Base-by-base conservation (phyloP, 176 grass and related monocot species). In the Oryza nivara region DNA sequence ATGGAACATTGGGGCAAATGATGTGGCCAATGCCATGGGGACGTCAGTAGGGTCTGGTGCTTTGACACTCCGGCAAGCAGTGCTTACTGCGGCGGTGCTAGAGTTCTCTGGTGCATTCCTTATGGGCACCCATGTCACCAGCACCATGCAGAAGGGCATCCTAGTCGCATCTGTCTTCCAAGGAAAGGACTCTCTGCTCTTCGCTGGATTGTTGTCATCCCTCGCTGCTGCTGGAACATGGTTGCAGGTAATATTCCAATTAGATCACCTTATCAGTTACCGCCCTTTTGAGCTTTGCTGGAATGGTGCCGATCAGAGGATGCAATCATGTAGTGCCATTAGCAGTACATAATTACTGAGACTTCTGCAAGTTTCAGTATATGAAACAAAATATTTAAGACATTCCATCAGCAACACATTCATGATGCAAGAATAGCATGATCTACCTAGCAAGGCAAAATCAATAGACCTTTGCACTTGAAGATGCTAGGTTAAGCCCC, bases 101-200 rank as follows among this genome's bases (percentile, higher is more conserved):
- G 96, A 99, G 91, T 99, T 99, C 78, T 90, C 93, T 0, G 96
- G 96, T 8, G 96, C 93, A 4, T 96, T 99, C 80, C 93, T 96
- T 71, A 99, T 99, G 96, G 96, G 96, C 9, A 94, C 93, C 17
- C 96, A 99, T 87, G 96, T 99, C 73, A 96, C 93, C 81, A 92
- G 74, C 88, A 99, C 96, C 74, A 99, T 99, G 96, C 96, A 99
- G 87, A 99, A 94, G 80, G 96, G 96, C 34, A 99, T 99, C 78
- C 91, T 99, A 11, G 81, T 92, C 16, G 88, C 89, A 4, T 96
- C 96, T 68, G 93, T 86, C 11, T 99, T 99, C 85, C 91, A 96
- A 80, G 93, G 91, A 58, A 99, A 94, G 78, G 91, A 95, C 46
- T 83, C 91, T 44, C 81, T 99, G 79, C 91, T 99, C 54, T 96